A percentile compares a stretch with the other conserved stretches of the same genome.
Conservation (phyloP, 2,329 filamentous ascomycete genomes). For the Neurospora sp. region DNA sequence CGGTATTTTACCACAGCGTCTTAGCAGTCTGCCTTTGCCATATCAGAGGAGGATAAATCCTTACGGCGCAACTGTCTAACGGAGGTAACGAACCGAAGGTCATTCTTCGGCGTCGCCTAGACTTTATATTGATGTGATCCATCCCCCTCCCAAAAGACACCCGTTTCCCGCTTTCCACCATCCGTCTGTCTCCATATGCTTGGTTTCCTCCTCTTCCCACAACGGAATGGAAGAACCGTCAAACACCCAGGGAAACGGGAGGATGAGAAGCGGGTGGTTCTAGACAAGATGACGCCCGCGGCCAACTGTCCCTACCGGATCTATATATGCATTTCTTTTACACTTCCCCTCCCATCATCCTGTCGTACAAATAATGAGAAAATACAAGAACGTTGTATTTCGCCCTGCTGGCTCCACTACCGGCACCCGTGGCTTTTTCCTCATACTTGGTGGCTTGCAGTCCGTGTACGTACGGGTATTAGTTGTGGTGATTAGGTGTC, state of each 20-base stretch:
- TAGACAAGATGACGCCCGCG: not conserved
- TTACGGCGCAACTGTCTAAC: not conserved
- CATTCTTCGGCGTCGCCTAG: not conserved
- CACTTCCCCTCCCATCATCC: not conserved
- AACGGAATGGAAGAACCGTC: too few relatives aligned
- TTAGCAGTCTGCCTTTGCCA: not conserved
- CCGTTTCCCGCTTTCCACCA: not conserved
- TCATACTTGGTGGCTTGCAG: not conserved
- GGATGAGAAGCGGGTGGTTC: not conserved
- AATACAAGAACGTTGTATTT: not conserved
- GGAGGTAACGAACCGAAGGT: not conserved
- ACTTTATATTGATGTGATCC: not conserved
- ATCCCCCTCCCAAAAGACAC: not conserved
- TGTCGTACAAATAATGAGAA: not conserved
- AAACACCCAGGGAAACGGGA: not conserved
- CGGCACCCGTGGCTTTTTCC: not conserved
- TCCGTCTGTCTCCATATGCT: too few relatives aligned
- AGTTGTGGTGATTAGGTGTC: not conserved
- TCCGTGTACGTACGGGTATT: not conserved
- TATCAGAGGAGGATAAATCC: not conserved
- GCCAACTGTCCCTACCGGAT: not conserved
- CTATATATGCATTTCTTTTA: not conserved
- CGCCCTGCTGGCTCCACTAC: not conserved
- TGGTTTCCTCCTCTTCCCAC: too few relatives aligned
- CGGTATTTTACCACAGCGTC: not conserved